Evolutionary conservation across 331 rosid genomes (phyloP).

Genomic region (Erythrophleum ivorense): DNA sequence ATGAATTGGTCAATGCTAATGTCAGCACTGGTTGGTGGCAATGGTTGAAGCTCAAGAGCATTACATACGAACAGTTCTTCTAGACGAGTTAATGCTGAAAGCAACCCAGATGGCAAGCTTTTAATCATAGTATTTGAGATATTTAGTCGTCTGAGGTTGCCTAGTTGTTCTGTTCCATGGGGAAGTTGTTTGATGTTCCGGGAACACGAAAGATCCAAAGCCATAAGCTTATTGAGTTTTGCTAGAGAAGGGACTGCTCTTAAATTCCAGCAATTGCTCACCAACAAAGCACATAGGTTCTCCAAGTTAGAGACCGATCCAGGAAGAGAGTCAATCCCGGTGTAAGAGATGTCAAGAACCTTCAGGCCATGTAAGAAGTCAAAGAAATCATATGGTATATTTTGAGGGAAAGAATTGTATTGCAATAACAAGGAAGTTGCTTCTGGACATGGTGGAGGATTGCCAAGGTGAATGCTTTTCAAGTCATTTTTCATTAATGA

Average conservation of each 20-base stretch:
- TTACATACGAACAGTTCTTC: conserved; percentile 24
- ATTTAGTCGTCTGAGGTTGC: conserved; percentile 32
- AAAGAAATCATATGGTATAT: conserved; percentile 33
- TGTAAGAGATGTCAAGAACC: conserved; percentile 38
- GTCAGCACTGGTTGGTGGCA: background rate
- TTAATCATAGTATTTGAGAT: conserved; percentile 25
- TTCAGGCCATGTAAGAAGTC: conserved; percentile 1
- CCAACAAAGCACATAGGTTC: conserved; percentile 31
- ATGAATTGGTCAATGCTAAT: conserved; percentile 19
- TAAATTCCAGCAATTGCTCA: conserved; percentile 28
- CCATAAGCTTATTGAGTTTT: conserved; percentile 22
- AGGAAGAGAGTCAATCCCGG: conserved; percentile 11
- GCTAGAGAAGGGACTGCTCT: conserved; percentile 16
- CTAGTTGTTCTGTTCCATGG: conserved; percentile 32
- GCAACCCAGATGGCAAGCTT: conserved; percentile 14
- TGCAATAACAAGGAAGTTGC: conserved; percentile 42
- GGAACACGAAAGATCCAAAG: conserved; percentile 26
- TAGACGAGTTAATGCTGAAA: conserved; percentile 5
- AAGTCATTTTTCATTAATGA: conserved; percentile 47
- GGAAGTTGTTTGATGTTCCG: conserved; percentile 30
- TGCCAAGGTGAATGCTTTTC: background rate
- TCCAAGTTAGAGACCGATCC: conserved; percentile 15
- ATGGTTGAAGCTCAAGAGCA: conserved; percentile 8
- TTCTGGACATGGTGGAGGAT: background rate
- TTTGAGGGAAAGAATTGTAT: conserved; percentile 11